Conservation (phyloP, 805 yeast genomes). For the Cyberlindnera meyerae region DNA sequence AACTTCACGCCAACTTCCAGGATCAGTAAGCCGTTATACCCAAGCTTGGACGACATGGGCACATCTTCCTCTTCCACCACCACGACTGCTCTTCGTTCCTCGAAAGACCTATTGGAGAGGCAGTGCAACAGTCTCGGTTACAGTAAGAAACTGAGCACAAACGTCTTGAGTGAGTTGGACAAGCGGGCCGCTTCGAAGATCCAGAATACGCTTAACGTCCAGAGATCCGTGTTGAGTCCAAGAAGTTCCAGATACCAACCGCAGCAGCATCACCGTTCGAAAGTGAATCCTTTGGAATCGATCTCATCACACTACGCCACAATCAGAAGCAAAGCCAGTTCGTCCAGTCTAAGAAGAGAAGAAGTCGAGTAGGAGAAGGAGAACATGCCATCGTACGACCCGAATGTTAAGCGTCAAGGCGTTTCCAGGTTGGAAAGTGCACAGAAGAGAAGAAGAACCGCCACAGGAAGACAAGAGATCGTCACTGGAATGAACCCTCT, state of each 20-base stretch:
- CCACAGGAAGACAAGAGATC: slow-evolving; percentile 14
- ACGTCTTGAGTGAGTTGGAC: slow-evolving; percentile 32
- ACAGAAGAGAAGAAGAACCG: slow-evolving; percentile 24
- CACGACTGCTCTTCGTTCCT: no score
- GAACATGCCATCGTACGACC: slow-evolving; percentile 21
- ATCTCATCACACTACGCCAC: slow-evolving; percentile 30
- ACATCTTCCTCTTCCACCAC: background rate
- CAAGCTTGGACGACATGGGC: slow-evolving; percentile 1
- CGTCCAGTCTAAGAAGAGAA: slow-evolving; percentile 6
- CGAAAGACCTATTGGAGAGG: slow-evolving; percentile 1
- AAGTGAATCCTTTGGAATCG: slow-evolving; percentile 30
- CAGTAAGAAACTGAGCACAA: slow-evolving; percentile 30
- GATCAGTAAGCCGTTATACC: slow-evolving; percentile 2
- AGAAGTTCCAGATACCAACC: slow-evolving; percentile 22
- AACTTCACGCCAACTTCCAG: slow-evolving; percentile 10
- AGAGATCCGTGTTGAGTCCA: slow-evolving; percentile 15
- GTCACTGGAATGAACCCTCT: background rate
- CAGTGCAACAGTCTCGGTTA: slow-evolving; percentile 26
- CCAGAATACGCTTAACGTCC: slow-evolving; percentile 2
- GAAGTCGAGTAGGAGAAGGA: slow-evolving; percentile 23
- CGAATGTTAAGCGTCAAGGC: slow-evolving; percentile 21
- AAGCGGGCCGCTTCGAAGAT: slow-evolving; percentile 26
- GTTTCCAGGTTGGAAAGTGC: slow-evolving; percentile 13
- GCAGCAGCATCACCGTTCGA: slow-evolving; percentile 20
- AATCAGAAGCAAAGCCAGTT: slow-evolving; percentile 7